Conservation (phyloP, 768 basidiomycete species). For the Boletus subparvulus region DNA sequence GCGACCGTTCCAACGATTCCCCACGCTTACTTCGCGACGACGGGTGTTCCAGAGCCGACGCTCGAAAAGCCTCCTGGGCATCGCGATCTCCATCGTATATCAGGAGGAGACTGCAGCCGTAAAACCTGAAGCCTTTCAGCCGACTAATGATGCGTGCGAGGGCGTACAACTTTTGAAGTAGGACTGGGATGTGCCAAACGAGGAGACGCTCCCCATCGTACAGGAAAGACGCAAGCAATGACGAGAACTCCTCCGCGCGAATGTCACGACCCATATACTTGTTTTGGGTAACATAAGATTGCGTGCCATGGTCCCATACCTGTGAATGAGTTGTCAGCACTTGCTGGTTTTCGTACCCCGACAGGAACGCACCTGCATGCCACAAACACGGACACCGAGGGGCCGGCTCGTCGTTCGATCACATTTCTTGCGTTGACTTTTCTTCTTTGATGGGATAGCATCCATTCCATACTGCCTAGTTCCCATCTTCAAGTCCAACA, state of each 20-base stretch:
- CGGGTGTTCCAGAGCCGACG: slow-evolving; percentile 61
- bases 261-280: slow-evolving; percentile 96
- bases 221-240: slow-evolving; percentile 80
- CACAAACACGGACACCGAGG: slow-evolving; percentile 91
- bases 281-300: slow-evolving; percentile 89
- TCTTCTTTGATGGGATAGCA: slow-evolving; percentile 89
- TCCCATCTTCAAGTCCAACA: slow-evolving; percentile 99
- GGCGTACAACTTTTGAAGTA: slow-evolving; percentile 91
- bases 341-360: neutral
- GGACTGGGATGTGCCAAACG: slow-evolving; percentile 86
- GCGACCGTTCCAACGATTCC: slow-evolving; percentile 69
- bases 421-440: slow-evolving; percentile 98
- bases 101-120: slow-evolving; percentile 93
- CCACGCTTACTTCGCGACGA: slow-evolving; percentile 69
- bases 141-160: slow-evolving; percentile 88
- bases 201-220: slow-evolving; percentile 80
- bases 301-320: slow-evolving; percentile 90
- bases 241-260: slow-evolving; percentile 79
- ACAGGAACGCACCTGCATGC: slow-evolving; percentile 84
- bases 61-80: slow-evolving; percentile 72
- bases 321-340: slow-evolving; percentile 33
- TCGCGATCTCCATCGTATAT: slow-evolving; percentile 97
- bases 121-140: slow-evolving; percentile 95
- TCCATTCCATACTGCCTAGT: slow-evolving; percentile 98
- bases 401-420: slow-evolving; percentile 91